Percentiles rank a stretch among this genome's conserved stretches.
Evolutionary conservation across 2,329 filamentous ascomycete species (phyloP).

Genomic region (Cladosporium sphaerospermum): DNA sequence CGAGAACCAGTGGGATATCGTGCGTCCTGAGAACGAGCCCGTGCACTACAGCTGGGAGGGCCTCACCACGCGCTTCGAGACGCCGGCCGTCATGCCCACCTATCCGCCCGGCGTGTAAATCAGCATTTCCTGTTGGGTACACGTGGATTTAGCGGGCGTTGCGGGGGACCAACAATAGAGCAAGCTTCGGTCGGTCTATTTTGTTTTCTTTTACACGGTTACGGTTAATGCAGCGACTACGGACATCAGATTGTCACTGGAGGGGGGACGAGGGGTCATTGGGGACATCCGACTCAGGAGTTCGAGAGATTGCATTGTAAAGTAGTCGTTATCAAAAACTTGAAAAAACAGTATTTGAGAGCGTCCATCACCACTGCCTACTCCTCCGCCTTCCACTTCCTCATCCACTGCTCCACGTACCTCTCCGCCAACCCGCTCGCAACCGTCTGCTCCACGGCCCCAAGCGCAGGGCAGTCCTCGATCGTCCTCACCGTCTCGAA

Average conservation of each 20-base stretch:
- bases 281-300: background rate
- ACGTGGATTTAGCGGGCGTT: background rate
- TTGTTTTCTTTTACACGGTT: too few species aligned
- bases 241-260: background rate
- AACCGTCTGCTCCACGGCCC: conserved; percentile 15
- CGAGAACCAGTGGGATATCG: conserved; percentile 13
- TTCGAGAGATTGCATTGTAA: background rate
- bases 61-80: conserved; percentile 9
- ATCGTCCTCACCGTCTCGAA: conserved; percentile 19
- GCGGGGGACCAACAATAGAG: background rate
- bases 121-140: background rate
- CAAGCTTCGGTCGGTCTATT: background rate
- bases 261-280: background rate
- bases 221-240: too few species aligned
- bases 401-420: conserved; percentile 20
- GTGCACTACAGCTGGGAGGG: conserved; percentile 11
- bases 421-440: conserved; percentile 18
- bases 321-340: background rate
- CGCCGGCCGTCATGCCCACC: conserved; percentile 9
- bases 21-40: conserved; percentile 8
- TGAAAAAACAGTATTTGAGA: too few species aligned
- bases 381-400: conserved; percentile 14
- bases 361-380: background rate
- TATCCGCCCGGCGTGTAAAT: conserved; percentile 10
- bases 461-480: conserved; percentile 14